These are phyloP conservation scores for Sporothrix variecibatus DNA, from an alignment of 2,329 filamentous ascomycete species.

Conservation along the genomic window DNA sequence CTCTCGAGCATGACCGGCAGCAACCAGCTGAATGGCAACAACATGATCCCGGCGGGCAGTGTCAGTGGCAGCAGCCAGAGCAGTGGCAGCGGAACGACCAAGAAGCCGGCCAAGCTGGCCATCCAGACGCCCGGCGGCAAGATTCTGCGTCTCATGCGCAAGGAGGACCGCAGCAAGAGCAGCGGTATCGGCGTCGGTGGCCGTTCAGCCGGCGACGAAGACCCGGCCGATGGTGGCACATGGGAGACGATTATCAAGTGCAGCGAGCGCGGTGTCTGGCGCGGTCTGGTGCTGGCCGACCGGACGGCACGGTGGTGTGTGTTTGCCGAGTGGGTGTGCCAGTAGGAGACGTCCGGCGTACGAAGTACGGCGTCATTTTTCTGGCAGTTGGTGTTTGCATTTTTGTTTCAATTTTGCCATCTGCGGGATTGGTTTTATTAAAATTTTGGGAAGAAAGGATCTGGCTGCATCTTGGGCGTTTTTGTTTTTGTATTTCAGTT, in stretches of 20 bases:
- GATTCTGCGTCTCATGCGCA: slow-evolving; percentile 83
- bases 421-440: background rate
- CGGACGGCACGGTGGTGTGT: slow-evolving; percentile 85
- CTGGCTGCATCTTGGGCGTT: slow-evolving; percentile 25
- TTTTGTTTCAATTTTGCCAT: background rate
- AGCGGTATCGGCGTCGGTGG: slow-evolving; percentile 48
- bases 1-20: slow-evolving; percentile 58
- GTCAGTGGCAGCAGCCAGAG: slow-evolving; percentile 55
- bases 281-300: slow-evolving; percentile 79
- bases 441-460: background rate
- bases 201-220: slow-evolving; percentile 50
- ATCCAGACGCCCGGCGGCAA: slow-evolving; percentile 94
- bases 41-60: slow-evolving; percentile 36
- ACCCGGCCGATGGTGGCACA: slow-evolving; percentile 67
- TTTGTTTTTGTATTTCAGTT: background rate
- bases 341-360: slow-evolving; percentile 16
- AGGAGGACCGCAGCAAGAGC: slow-evolving; percentile 64
- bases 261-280: slow-evolving; percentile 77
- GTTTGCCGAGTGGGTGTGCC: slow-evolving; percentile 82
- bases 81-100: slow-evolving; percentile 49
- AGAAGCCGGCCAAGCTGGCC: slow-evolving; percentile 92
- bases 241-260: slow-evolving; percentile 95
- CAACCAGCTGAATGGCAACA: slow-evolving; percentile 50
- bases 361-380: background rate
- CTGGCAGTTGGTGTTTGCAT: background rate